These are phyloP conservation scores for Parachaetomium inaequale DNA, from an alignment of 495 filamentous ascomycete genomes.

Conservation along the genomic window DNA sequence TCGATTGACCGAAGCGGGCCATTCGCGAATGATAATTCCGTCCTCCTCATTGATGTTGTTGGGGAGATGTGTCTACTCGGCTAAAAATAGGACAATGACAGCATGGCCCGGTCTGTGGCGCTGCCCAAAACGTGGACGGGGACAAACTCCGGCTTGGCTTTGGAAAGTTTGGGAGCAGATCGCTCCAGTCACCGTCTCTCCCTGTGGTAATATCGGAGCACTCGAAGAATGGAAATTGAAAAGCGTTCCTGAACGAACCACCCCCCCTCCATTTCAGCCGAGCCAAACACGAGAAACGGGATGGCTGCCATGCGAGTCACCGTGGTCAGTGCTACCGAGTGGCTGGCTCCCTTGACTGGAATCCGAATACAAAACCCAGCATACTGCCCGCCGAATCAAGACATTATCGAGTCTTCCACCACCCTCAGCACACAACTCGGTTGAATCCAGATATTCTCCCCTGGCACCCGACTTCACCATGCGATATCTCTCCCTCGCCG, in stretches of 20 bases:
- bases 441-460: not conserved
- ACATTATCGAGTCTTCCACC: not conserved
- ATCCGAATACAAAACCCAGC: not conserved
- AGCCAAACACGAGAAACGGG: constrained; percentile 10
- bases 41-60: not conserved
- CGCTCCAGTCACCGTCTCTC: too few species aligned
- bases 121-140: constrained; percentile 12
- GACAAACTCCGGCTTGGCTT: constrained; percentile 19
- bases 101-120: not conserved
- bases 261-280: constrained; percentile 13
- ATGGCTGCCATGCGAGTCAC: constrained; percentile 1
- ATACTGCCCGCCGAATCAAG: not conserved
- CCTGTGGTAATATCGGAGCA: not conserved
- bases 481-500: constrained; percentile 11
- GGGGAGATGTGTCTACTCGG: not conserved
- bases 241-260: not conserved
- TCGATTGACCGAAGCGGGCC: not conserved
- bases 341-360: not conserved
- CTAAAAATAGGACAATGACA: constrained; percentile 19
- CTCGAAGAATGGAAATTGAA: not conserved
- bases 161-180: not conserved
- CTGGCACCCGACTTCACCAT: not conserved
- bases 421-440: not conserved
- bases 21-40: not conserved
- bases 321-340: not conserved